A percentile compares a stretch with the other conserved stretches of the same genome.
Evolutionary conservation across 192 early-diverging fungal species (phyloP).

Genomic region (Entophlyctis luteolus): DNA sequence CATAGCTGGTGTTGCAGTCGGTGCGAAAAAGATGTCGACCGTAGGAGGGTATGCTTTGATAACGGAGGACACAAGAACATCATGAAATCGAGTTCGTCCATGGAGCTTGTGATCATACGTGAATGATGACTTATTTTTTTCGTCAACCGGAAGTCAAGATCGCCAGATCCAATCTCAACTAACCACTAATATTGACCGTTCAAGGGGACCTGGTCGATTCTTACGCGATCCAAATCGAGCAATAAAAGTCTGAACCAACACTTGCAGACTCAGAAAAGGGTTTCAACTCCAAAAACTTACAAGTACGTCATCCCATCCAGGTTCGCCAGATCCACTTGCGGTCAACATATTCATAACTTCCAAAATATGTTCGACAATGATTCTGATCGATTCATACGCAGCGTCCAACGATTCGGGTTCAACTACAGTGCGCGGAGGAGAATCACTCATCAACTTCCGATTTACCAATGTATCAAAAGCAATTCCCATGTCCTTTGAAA

Average conservation of each 20-base stretch:
- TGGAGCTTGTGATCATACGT: not conserved
- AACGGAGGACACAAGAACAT: not conserved
- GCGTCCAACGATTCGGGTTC: not conserved
- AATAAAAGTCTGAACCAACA: not conserved
- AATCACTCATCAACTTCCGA: conserved; percentile 3
- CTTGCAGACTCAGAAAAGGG: not conserved
- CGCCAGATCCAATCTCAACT: too few relatives aligned
- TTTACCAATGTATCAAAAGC: conserved; percentile 22
- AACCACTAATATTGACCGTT: too few relatives aligned
- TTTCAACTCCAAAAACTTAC: not conserved
- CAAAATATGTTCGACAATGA: conserved; percentile 3
- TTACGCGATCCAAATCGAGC: not conserved
- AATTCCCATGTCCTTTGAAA: conserved; percentile 16
- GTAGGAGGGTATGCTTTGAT: not conserved
- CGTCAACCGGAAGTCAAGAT: too few relatives aligned
- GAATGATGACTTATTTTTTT: too few relatives aligned
- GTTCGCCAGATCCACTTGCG: too few relatives aligned
- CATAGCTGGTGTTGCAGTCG: not conserved
- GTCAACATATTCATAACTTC: conserved; percentile 11
- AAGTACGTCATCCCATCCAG: not conserved
- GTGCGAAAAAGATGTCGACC: not conserved
- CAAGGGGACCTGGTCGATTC: not conserved
- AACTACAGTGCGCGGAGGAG: conserved; percentile 13
- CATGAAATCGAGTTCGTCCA: not conserved
- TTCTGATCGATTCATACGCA: conserved; percentile 1